A percentile compares a stretch with the other conserved stretches of the same genome.
phyloP scores from a whole-genome alignment of 1,284 basidiomycete species.

The Ceratobasidium papillatum region DNA sequence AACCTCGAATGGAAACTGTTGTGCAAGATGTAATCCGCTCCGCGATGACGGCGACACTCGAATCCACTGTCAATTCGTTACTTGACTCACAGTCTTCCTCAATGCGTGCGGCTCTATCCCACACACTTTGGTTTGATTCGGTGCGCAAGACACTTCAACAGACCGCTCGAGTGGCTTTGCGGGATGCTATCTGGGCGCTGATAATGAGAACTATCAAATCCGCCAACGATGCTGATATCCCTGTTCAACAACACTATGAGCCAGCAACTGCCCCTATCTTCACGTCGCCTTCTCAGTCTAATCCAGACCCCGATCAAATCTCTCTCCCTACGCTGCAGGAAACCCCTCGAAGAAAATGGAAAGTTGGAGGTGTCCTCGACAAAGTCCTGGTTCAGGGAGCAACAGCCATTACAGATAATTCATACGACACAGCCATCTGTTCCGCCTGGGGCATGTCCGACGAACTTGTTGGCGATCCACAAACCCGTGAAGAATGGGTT shows the following conservation, averaged over 20 bases:
- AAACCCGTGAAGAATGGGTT: slow-evolving; percentile 37
- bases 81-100: slow-evolving; percentile 25
- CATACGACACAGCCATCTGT: slow-evolving; percentile 17
- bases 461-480: slow-evolving; percentile 16
- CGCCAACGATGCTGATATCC: slow-evolving; percentile 26
- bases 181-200: slow-evolving; percentile 32
- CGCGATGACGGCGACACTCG: slow-evolving; percentile 30
- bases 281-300: background rate
- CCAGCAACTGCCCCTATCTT: background rate
- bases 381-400: slow-evolving; percentile 31
- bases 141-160: slow-evolving; percentile 16
- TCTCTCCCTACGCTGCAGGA: background rate
- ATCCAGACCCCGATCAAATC: background rate
- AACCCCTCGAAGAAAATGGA: slow-evolving; percentile 30
- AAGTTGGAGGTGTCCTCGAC: slow-evolving; percentile 33
- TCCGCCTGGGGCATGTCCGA: slow-evolving; percentile 38
- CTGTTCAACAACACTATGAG: slow-evolving; percentile 20
- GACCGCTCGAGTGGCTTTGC: slow-evolving; percentile 32
- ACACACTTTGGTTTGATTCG: slow-evolving; percentile 37
- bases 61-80: slow-evolving; percentile 26
- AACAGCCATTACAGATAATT: slow-evolving; percentile 33
- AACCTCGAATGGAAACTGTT: slow-evolving; percentile 34
- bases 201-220: slow-evolving; percentile 31
- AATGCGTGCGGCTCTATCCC: slow-evolving; percentile 25
- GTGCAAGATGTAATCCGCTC: slow-evolving; percentile 24